Conservation (phyloP, 495 filamentous ascomycete species). For the Neurospora sp. region DNA sequence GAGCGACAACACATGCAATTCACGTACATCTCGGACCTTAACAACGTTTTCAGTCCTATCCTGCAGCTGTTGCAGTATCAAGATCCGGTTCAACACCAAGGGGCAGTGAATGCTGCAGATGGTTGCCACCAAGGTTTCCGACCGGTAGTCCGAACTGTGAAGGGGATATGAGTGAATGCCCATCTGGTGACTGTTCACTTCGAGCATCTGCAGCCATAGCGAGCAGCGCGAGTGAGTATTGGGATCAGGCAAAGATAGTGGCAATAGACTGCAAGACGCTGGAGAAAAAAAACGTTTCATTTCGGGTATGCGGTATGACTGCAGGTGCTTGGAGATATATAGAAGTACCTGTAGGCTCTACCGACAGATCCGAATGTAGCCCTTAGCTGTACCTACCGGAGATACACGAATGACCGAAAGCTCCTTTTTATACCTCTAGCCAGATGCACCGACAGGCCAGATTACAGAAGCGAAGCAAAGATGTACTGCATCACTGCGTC, state of each 20-base stretch:
- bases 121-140: not conserved
- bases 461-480: not conserved
- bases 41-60: too few species aligned
- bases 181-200: not conserved
- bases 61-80: too few species aligned
- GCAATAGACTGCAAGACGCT: not conserved
- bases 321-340: not conserved
- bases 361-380: not conserved
- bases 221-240: not conserved
- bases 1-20: too few species aligned
- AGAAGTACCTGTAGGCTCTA: not conserved
- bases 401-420: not conserved
- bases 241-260: not conserved
- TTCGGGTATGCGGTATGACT: not conserved
- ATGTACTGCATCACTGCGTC: not conserved
- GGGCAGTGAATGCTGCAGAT: not conserved
- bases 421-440: not conserved
- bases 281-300: not conserved
- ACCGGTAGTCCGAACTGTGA: not conserved
- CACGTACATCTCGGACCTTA: too few species aligned
- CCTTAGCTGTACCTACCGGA: not conserved
- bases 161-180: not conserved
- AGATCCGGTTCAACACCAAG: too few species aligned
- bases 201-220: not conserved
- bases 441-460: not conserved